phyloP scores from a whole-genome alignment of 129 eudicot genomes.

The Cynara cardunculus region DNA sequence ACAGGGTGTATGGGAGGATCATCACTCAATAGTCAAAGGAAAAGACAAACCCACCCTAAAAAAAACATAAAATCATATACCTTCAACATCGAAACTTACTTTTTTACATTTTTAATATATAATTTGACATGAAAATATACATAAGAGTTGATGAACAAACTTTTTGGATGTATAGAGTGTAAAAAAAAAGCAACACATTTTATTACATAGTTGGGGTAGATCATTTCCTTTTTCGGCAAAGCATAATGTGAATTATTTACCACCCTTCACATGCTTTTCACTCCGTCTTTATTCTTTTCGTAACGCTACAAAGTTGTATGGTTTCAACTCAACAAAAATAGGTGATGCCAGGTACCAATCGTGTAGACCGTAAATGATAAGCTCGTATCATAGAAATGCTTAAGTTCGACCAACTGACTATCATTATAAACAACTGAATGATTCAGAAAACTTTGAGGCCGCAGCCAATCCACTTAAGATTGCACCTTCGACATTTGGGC shows the following conservation, averaged over 20 bases:
- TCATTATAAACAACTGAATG: conserved; percentile 39
- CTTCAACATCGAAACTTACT: too few relatives aligned
- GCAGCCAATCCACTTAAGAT: conserved; percentile 82
- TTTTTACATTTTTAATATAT: too few relatives aligned
- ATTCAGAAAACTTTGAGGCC: conserved; percentile 59
- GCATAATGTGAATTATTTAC: not conserved
- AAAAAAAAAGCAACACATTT: not conserved
- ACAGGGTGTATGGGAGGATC: too few relatives aligned
- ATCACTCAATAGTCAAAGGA: too few relatives aligned
- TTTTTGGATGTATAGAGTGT: not conserved
- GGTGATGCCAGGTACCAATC: not conserved
- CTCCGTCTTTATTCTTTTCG: not conserved
- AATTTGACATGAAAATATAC: too few relatives aligned
- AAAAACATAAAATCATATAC: too few relatives aligned
- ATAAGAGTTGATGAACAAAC: not conserved
- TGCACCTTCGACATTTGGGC: conserved; percentile 95
- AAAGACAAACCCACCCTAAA: too few relatives aligned
- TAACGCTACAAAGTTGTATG: not conserved
- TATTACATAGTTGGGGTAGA: not conserved
- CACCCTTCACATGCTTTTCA: not conserved
- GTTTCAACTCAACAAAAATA: not conserved
- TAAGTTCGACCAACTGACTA: not conserved
- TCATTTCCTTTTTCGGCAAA: not conserved
- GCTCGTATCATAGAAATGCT: not conserved
- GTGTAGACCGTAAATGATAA: not conserved